Conservation (phyloP, 208 protist species). For the Trypanosoma grayi region DNA sequence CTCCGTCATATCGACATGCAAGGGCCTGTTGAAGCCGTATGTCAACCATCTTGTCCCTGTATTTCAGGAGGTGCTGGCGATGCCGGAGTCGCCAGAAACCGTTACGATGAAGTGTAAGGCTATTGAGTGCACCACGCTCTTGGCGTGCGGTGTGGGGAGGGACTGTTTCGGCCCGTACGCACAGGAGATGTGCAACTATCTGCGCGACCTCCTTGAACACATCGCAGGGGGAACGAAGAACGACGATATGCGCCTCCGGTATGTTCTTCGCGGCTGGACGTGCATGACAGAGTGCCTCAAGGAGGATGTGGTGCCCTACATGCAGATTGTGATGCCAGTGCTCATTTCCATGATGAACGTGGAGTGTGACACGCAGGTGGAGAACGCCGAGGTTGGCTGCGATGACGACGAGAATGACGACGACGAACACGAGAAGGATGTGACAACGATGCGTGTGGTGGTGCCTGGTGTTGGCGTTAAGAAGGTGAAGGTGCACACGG, state of each 20-base stretch:
- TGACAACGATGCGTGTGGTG: slow-evolving; percentile 58
- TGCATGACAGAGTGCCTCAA: slow-evolving; percentile 89
- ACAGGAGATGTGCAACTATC: slow-evolving; percentile 69
- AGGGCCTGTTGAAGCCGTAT: slow-evolving; percentile 54
- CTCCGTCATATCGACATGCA: slow-evolving; percentile 63
- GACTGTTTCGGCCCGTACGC: slow-evolving; percentile 71
- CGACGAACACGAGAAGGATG: slow-evolving; percentile 17
- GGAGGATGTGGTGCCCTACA: slow-evolving; percentile 68
- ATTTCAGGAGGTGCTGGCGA: slow-evolving; percentile 64
- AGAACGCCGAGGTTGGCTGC: slow-evolving; percentile 59
- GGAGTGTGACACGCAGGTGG: slow-evolving; percentile 70
- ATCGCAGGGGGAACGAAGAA: slow-evolving; percentile 35
- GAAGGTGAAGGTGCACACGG: slow-evolving; percentile 70
- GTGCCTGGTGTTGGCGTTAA: slow-evolving; percentile 75
- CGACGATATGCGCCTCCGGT: slow-evolving; percentile 70
- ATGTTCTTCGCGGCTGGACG: slow-evolving; percentile 84
- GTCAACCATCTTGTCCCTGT: slow-evolving; percentile 60
- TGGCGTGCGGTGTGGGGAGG: slow-evolving; percentile 76
- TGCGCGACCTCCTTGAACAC: slow-evolving; percentile 35
- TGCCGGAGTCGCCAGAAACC: slow-evolving; percentile 62
- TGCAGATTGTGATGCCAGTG: slow-evolving; percentile 66
- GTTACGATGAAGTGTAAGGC: slow-evolving; percentile 79
- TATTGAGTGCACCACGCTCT: slow-evolving; percentile 82
- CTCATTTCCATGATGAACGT: slow-evolving; percentile 71
- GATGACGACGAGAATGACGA: slow-evolving; percentile 52